phyloP scores from a whole-genome alignment of 2,329 filamentous ascomycete genomes.

The Dactylonectria macrodidyma region DNA sequence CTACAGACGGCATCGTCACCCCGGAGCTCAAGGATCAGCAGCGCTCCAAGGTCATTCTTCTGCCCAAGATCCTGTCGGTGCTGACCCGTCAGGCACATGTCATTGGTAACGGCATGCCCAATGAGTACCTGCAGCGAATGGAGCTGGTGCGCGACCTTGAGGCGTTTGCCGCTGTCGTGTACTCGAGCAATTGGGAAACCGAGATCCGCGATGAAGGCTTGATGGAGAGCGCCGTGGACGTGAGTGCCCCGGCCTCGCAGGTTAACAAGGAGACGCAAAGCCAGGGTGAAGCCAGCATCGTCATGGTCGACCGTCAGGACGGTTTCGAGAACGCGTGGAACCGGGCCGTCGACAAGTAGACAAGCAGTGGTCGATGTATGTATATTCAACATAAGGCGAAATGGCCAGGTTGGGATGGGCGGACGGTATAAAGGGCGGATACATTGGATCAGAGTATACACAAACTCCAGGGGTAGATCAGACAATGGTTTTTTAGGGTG shows the following conservation, averaged over 20 bases:
- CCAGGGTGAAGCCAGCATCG: conserved; percentile 64
- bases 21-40: conserved; percentile 67
- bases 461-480: conserved; percentile 21
- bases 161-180: conserved; percentile 89
- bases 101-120: conserved; percentile 85
- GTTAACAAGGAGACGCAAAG: conserved; percentile 38
- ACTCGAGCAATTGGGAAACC: conserved; percentile 85
- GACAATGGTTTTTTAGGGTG: conserved; percentile 31
- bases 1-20: conserved; percentile 54
- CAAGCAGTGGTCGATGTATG: conserved; percentile 33
- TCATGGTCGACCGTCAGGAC: conserved; percentile 65
- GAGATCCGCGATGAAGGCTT: conserved; percentile 69
- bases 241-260: conserved; percentile 45
- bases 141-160: conserved; percentile 83
- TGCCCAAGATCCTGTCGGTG: conserved; percentile 91
- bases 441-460: conserved; percentile 35
- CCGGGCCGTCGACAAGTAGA: conserved; percentile 63
- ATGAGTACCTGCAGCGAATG: conserved; percentile 81
- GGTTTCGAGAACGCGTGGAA: conserved; percentile 80
- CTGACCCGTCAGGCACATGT: conserved; percentile 91
- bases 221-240: conserved; percentile 56
- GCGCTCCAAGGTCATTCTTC: conserved; percentile 73
- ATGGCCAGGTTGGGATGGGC: conserved; percentile 13
- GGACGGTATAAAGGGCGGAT: conserved; percentile 28
- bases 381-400: conserved; percentile 26